Conservation (phyloP, 352 stramenopile genomes). For the Aphanomyces invadans region DNA sequence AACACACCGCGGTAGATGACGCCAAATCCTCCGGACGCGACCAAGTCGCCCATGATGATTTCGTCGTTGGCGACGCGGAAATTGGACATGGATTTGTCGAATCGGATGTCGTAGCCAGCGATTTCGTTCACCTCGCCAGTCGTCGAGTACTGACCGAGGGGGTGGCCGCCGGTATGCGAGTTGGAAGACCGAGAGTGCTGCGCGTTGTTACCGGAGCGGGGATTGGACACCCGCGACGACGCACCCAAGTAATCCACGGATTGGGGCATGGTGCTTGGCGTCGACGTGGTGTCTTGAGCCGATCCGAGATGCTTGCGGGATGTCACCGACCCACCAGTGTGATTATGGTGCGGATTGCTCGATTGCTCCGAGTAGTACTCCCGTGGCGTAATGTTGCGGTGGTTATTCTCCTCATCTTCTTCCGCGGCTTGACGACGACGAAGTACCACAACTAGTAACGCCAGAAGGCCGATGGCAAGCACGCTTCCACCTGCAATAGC, state of each 20-base stretch:
- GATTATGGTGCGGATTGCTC: background rate
- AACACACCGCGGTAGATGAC: conserved; percentile 34
- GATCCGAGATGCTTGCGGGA: background rate
- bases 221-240: background rate
- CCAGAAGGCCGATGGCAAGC: conserved; percentile 9
- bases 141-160: background rate
- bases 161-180: background rate
- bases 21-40: conserved; percentile 28
- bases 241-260: background rate
- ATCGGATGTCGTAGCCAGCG: conserved; percentile 22
- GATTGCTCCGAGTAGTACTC: conserved; percentile 15
- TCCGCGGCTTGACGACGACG: conserved; percentile 7
- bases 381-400: background rate
- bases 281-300: background rate
- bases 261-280: background rate
- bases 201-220: background rate
- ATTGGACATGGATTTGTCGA: conserved; percentile 23
- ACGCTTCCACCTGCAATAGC: conserved; percentile 1
- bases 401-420: background rate
- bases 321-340: background rate
- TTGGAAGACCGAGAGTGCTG: background rate
- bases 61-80: conserved; percentile 23
- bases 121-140: conserved; percentile 20
- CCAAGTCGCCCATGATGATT: conserved; percentile 7
- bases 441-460: conserved; percentile 7